phyloP scores from a whole-genome alignment of 805 yeast genomes.

The Candida pini region DNA sequence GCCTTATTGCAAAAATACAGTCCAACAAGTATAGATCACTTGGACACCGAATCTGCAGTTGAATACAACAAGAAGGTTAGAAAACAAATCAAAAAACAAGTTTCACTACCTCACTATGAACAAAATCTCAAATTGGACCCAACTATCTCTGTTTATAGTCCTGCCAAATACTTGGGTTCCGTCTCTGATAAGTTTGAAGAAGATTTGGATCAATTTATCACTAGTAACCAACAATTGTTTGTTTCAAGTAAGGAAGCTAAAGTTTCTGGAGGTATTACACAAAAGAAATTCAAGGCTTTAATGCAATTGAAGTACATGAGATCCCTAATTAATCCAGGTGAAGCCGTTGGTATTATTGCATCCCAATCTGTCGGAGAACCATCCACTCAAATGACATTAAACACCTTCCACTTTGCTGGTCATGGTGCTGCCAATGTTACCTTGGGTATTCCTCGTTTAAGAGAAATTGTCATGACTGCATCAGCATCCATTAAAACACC shows the following conservation, averaged over 20 bases:
- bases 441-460: slow-evolving; percentile 98
- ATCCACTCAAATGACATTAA: slow-evolving; percentile 96
- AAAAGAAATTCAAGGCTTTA: slow-evolving; percentile 86
- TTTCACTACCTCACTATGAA: slow-evolving; percentile 54
- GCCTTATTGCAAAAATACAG: slow-evolving; percentile 81
- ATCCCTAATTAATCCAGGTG: slow-evolving; percentile 93
- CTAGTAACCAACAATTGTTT: slow-evolving; percentile 49
- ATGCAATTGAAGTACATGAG: slow-evolving; percentile 99
- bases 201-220: slow-evolving; percentile 67
- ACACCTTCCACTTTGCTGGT: slow-evolving; percentile 98
- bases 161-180: slow-evolving; percentile 86
- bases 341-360: slow-evolving; percentile 96
- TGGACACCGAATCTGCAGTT: slow-evolving; percentile 81
- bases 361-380: slow-evolving; percentile 99
- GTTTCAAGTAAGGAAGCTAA: slow-evolving; percentile 45
- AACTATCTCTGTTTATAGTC: slow-evolving; percentile 76
- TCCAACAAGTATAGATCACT: slow-evolving; percentile 68
- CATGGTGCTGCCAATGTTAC: slow-evolving; percentile 99
- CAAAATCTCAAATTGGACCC: slow-evolving; percentile 76
- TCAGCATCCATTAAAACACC: slow-evolving; percentile 96
- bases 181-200: slow-evolving; percentile 87
- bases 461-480: slow-evolving; percentile 99
- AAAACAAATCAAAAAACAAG: slow-evolving; percentile 65
- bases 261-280: slow-evolving; percentile 46
- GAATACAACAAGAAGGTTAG: slow-evolving; percentile 75